A percentile compares a stretch with the other conserved stretches of the same genome.
Evolutionary conservation across 176 grass and related monocot species (phyloP).

Genomic region (Oropetium thomaeum): DNA sequence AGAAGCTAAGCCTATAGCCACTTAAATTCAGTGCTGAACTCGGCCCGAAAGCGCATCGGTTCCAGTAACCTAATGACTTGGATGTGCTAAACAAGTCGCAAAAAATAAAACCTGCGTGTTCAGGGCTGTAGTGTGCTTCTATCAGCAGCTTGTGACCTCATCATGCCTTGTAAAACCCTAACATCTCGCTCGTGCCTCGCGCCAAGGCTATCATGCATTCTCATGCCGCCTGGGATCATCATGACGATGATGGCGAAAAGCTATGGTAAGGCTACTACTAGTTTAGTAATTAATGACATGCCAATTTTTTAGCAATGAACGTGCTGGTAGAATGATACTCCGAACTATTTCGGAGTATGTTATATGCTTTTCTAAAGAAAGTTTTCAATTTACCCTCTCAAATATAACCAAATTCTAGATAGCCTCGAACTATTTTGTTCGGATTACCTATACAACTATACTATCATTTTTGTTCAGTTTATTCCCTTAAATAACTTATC

Average conservation of each 20-base stretch:
- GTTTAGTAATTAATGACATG: slow-evolving; percentile 29
- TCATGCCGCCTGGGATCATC: slow-evolving; percentile 45
- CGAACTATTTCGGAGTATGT: too few species aligned
- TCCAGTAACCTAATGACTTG: slow-evolving; percentile 20
- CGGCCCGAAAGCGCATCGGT: slow-evolving; percentile 42
- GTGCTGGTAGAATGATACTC: slow-evolving; percentile 15
- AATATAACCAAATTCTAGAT: too few species aligned
- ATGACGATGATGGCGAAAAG: slow-evolving; percentile 24
- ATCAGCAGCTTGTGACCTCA: slow-evolving; percentile 31
- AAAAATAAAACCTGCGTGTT: background rate
- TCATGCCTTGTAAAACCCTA: slow-evolving; percentile 39
- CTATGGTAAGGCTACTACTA: slow-evolving; percentile 11
- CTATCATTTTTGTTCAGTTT: too few species aligned
- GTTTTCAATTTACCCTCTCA: too few species aligned
- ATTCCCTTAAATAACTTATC: too few species aligned
- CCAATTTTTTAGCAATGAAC: slow-evolving; percentile 14
- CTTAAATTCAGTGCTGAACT: slow-evolving; percentile 63
- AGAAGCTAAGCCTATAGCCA: slow-evolving; percentile 41
- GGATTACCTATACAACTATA: too few species aligned
- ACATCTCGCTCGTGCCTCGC: slow-evolving; percentile 35
- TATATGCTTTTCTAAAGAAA: too few species aligned
- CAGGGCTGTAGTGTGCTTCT: background rate
- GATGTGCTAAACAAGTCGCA: slow-evolving; percentile 37
- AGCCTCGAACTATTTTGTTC: too few species aligned
- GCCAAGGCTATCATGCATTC: slow-evolving; percentile 31